phyloP scores from a whole-genome alignment of 345 rosid species.

The Hibiscus trionum region DNA sequence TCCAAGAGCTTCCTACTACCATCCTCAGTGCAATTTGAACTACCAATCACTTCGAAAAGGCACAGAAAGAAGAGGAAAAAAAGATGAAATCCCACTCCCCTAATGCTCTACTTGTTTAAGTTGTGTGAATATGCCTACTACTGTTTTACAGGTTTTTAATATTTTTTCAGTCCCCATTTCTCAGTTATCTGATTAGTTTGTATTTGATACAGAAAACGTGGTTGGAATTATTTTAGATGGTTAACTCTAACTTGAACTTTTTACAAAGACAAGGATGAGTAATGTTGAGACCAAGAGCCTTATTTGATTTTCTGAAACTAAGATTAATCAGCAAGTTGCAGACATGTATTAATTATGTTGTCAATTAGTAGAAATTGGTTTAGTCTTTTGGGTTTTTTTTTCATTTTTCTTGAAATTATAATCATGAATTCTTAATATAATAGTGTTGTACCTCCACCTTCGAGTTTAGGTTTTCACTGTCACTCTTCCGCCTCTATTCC shows the following conservation, averaged over 20 bases:
- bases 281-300: constrained; percentile 6
- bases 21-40: constrained; percentile 24
- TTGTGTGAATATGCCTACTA: constrained; percentile 23
- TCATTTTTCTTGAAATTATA: not conserved
- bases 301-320: not conserved
- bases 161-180: not conserved
- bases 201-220: not conserved
- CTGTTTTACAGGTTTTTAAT: constrained; percentile 6
- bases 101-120: constrained; percentile 20
- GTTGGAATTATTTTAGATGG: not conserved
- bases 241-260: constrained; percentile 1
- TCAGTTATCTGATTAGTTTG: constrained; percentile 1
- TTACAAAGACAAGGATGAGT: not conserved
- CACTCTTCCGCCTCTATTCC: too few relatives aligned
- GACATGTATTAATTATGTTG: constrained; percentile 13
- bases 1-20: constrained; percentile 18
- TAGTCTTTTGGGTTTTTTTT: not conserved
- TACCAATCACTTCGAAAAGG: constrained; percentile 20
- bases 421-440: not conserved
- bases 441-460: too few relatives aligned
- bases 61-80: not conserved
- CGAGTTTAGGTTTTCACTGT: too few relatives aligned
- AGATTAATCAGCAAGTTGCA: constrained; percentile 17
- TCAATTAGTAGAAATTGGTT: not conserved
- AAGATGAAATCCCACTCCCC: constrained; percentile 6